Evolutionary conservation across 192 early-diverging fungal genomes (phyloP).

Genomic region (Backusella morwellensis): DNA sequence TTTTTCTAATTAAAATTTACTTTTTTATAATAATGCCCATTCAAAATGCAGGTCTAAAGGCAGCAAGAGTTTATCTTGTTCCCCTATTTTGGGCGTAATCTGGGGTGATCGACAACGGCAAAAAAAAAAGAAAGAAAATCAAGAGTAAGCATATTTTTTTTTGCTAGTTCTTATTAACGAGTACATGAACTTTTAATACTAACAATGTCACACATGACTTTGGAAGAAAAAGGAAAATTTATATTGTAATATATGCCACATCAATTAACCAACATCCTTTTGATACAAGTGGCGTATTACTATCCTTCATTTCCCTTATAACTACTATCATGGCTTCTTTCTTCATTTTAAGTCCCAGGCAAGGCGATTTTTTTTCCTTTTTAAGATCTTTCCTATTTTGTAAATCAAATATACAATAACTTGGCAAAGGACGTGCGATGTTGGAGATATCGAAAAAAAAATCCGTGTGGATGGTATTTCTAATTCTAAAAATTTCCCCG

Average conservation of each 20-base stretch:
- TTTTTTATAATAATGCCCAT: background rate
- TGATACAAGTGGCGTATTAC: background rate
- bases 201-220: background rate
- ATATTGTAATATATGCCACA: slow-evolving; percentile 4
- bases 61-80: background rate
- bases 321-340: background rate
- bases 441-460: background rate
- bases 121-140: background rate
- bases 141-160: background rate
- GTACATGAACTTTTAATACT: background rate
- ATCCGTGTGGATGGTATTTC: background rate
- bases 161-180: background rate
- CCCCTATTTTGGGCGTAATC: background rate
- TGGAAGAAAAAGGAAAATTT: background rate
- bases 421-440: background rate
- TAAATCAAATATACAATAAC: background rate
- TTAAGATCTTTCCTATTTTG: background rate
- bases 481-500: background rate
- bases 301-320: background rate
- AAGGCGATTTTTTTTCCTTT: background rate
- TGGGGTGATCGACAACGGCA: background rate
- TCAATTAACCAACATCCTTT: background rate
- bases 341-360: background rate
- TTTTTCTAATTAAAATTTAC: background rate
- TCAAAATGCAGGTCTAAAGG: background rate